Conservation (phyloP, 2,329 filamentous ascomycete genomes). For the Ophiostoma fasciatum region DNA sequence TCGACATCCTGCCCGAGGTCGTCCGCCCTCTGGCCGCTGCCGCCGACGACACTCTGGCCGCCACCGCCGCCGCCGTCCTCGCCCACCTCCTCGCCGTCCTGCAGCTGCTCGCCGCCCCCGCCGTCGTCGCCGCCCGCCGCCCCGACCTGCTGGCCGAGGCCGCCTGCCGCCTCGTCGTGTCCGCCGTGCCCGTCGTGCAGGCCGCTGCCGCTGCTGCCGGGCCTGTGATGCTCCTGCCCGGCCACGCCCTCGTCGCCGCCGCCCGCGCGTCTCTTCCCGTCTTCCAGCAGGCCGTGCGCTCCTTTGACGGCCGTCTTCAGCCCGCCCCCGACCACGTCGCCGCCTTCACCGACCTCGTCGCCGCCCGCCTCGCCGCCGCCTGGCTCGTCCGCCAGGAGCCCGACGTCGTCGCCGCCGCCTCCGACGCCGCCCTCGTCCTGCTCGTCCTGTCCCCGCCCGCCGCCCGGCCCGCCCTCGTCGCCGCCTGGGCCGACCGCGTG, state of each 20-base stretch:
- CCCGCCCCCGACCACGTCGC: background rate
- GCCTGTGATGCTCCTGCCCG: constrained; percentile 15
- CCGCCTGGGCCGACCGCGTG: constrained; percentile 32
- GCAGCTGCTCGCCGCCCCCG: constrained; percentile 22
- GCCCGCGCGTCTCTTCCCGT: background rate
- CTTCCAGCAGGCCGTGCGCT: background rate
- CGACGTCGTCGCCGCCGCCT: constrained; percentile 33
- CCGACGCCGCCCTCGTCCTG: constrained; percentile 35
- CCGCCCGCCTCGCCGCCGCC: background rate
- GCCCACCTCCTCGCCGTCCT: constrained; percentile 22
- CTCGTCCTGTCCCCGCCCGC: constrained; percentile 23
- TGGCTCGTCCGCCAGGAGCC: constrained; percentile 37
- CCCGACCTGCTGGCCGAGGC: constrained; percentile 52
- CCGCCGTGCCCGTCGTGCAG: constrained; percentile 33
- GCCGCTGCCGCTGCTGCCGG: background rate
- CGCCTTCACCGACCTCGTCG: background rate
- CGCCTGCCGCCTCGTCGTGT: constrained; percentile 40
- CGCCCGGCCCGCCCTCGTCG: constrained; percentile 15
- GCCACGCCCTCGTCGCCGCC: constrained; percentile 11
- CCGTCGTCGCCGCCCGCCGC: constrained; percentile 32
- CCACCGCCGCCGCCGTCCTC: background rate
- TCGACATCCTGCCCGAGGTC: too few relatives aligned
- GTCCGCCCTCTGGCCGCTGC: constrained; percentile 23
- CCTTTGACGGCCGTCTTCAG: constrained; percentile 12
- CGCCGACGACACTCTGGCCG: background rate